These are phyloP conservation scores for Monosporascus sp. DNA, from an alignment of 2,329 filamentous ascomycete genomes.

Conservation along the genomic window DNA sequence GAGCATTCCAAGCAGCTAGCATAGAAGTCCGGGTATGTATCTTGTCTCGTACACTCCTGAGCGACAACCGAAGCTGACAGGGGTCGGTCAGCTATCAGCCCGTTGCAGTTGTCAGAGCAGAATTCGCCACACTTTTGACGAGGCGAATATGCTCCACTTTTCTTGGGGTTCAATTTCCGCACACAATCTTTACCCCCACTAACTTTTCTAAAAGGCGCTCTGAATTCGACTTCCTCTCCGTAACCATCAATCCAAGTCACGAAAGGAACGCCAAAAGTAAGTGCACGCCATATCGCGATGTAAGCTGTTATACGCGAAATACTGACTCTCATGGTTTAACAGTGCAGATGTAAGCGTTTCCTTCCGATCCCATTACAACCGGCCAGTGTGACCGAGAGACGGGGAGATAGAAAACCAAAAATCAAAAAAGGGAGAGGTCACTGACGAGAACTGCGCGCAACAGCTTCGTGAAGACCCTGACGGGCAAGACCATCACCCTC, in stretches of 20 bases:
- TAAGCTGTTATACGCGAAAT: slow-evolving; percentile 12
- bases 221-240: slow-evolving; percentile 37
- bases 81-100: too few relatives aligned
- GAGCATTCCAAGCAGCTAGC: too few relatives aligned
- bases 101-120: background rate
- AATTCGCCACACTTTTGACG: background rate
- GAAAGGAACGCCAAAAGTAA: slow-evolving; percentile 54
- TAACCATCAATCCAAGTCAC: slow-evolving; percentile 33
- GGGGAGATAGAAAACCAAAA: background rate
- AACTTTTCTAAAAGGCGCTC: slow-evolving; percentile 33
- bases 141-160: background rate
- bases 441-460: slow-evolving; percentile 21
- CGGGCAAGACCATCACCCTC: slow-evolving; percentile 96
- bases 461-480: slow-evolving; percentile 99
- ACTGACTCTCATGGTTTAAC: slow-evolving; percentile 41
- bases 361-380: slow-evolving; percentile 9
- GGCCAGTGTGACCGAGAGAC: slow-evolving; percentile 20
- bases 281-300: slow-evolving; percentile 25
- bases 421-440: slow-evolving; percentile 12
- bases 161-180: background rate
- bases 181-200: slow-evolving; percentile 9
- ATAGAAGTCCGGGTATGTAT: too few relatives aligned
- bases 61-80: too few relatives aligned
- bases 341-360: slow-evolving; percentile 83
- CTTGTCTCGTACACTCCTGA: too few relatives aligned